Percentiles rank a stretch among this genome's conserved stretches.
Evolutionary conservation across 1,284 basidiomycete genomes (phyloP).

Genomic region (Ustilago loliicola): DNA sequence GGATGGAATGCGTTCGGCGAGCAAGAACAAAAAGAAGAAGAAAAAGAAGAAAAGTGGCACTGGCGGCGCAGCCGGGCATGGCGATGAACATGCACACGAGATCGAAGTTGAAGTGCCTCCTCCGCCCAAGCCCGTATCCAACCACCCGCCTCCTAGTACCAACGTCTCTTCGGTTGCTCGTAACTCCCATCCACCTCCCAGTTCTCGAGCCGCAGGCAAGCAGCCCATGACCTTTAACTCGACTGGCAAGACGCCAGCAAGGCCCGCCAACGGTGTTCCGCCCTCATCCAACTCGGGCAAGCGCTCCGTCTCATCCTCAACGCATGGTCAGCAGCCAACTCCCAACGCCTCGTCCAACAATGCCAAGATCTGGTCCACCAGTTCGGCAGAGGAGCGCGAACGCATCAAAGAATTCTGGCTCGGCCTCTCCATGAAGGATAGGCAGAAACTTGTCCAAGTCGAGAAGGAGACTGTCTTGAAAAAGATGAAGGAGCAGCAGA

Average conservation of each 20-base stretch:
- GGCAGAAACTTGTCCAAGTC: conserved; percentile 89
- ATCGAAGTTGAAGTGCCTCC: conserved; percentile 68
- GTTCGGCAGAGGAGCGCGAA: conserved; percentile 89
- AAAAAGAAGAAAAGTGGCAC: conserved; percentile 71
- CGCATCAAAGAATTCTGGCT: conserved; percentile 98
- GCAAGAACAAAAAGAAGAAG: conserved; percentile 74
- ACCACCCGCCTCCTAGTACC: conserved; percentile 66
- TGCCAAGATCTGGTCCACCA: conserved; percentile 76
- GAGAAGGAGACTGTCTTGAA: conserved; percentile 96
- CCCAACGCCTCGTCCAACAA: conserved; percentile 28
- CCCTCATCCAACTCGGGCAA: conserved; percentile 72
- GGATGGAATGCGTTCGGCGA: conserved; percentile 35
- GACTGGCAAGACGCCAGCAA: conserved; percentile 56
- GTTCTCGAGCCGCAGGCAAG: conserved; percentile 81
- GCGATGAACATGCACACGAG: conserved; percentile 67
- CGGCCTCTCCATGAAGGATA: conserved; percentile 85
- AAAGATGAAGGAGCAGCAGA: conserved; percentile 99
- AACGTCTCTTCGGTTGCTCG: conserved; percentile 70
- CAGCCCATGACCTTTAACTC: conserved; percentile 76
- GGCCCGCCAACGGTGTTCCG: conserved; percentile 64
- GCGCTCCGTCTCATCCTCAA: conserved; percentile 72
- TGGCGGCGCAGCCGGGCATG: conserved; percentile 69
- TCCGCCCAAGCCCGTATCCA: conserved; percentile 65
- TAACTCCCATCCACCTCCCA: conserved; percentile 71
- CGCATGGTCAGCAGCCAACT: conserved; percentile 42